Evolutionary conservation across 2,329 filamentous ascomycete species (phyloP).

Genomic region (Aspergillus piperis): DNA sequence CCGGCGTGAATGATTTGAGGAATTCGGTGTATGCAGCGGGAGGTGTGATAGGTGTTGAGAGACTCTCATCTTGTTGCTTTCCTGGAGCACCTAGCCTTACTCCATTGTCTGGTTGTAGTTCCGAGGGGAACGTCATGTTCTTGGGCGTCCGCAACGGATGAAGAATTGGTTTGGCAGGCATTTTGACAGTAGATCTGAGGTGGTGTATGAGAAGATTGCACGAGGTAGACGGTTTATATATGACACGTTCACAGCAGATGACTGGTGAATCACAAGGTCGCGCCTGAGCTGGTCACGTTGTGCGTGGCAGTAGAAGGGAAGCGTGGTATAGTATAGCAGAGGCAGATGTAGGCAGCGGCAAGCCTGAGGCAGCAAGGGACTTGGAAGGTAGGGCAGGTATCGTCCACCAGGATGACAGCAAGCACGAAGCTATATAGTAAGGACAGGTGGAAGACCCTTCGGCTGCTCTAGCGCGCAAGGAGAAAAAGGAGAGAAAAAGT

Average conservation of each 20-base stretch:
- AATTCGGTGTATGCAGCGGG: slow-evolving; percentile 91
- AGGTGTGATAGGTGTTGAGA: slow-evolving; percentile 86
- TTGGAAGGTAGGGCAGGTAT: not conserved
- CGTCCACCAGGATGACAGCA: not conserved
- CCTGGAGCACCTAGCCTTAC: slow-evolving; percentile 62
- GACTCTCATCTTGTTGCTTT: slow-evolving; percentile 49
- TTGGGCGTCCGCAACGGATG: slow-evolving; percentile 49
- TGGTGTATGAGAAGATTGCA: not conserved
- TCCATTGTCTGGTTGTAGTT: slow-evolving; percentile 59
- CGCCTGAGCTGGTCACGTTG: slow-evolving; percentile 12
- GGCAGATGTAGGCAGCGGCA: not conserved
- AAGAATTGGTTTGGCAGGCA: slow-evolving; percentile 41
- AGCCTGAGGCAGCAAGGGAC: not conserved
- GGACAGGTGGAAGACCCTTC: not conserved
- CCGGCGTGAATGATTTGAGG: slow-evolving; percentile 74
- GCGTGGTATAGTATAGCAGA: slow-evolving; percentile 2
- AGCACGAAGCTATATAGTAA: not conserved
- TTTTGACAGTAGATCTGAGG: slow-evolving; percentile 12
- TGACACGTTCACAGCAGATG: not conserved
- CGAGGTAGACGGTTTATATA: not conserved
- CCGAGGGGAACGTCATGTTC: slow-evolving; percentile 51
- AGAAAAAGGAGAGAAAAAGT: not conserved
- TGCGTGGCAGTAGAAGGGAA: slow-evolving; percentile 13
- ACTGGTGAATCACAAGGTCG: not conserved
- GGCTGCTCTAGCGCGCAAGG: not conserved